Evolutionary conservation across 768 basidiomycete genomes (phyloP).

Genomic region (Amanita subjunquillea): DNA sequence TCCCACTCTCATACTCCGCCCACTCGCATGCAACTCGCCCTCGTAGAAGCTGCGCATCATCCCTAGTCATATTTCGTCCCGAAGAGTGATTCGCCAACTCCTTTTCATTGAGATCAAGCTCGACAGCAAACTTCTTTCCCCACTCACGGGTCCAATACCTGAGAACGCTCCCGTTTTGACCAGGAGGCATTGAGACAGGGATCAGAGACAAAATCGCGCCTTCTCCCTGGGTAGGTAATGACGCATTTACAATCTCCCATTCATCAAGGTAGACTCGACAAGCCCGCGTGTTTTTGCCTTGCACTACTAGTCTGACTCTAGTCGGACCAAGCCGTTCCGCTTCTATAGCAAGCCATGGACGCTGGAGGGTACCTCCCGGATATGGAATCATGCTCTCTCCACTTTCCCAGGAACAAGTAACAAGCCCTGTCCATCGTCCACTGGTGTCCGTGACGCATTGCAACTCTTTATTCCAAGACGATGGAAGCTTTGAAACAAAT

Average conservation of each 20-base stretch:
- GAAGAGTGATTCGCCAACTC: background rate
- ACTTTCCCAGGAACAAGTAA: constrained; percentile 39
- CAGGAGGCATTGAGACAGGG: background rate
- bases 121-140: constrained; percentile 41
- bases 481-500: constrained; percentile 43
- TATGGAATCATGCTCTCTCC: constrained; percentile 23
- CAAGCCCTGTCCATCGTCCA: constrained; percentile 22
- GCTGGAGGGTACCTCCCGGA: constrained; percentile 17
- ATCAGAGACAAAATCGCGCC: background rate
- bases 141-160: constrained; percentile 56
- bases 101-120: constrained; percentile 30
- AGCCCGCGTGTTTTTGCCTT: constrained; percentile 50
- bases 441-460: constrained; percentile 17
- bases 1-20: constrained; percentile 56
- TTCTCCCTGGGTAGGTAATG: background rate
- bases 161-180: constrained; percentile 22
- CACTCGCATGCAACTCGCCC: constrained; percentile 55
- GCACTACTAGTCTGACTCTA: constrained; percentile 37
- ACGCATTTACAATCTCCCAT: constrained; percentile 9
- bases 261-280: constrained; percentile 44
- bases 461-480: constrained; percentile 26
- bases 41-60: background rate
- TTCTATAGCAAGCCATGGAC: constrained; percentile 34
- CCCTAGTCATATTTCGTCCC: background rate
- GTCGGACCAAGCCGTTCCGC: constrained; percentile 29